Base-by-base conservation (phyloP, 176 grass and related monocot species). In the Musa itinerans region DNA sequence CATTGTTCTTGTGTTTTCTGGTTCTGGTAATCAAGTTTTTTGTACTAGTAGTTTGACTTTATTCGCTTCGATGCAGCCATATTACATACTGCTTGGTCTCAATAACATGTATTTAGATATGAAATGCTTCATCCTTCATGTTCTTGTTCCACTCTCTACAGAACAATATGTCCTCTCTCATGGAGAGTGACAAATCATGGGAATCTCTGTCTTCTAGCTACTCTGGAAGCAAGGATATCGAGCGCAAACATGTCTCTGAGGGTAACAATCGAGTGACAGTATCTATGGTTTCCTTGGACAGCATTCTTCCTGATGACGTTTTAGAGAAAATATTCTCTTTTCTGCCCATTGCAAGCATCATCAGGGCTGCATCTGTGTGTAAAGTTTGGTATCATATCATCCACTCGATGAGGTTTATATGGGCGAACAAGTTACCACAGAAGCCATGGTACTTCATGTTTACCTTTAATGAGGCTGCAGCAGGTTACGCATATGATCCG, bases 371-470 rank as follows among this genome's bases (percentile, higher is more conserved):
- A 68, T 63, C 84, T 68, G 85, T 92, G 21, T 97, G 90, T 75
- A 97, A 85, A 77, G 87, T 90, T 73, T 97, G 94, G 94, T 75
- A 85, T 29, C 57, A 27, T 20, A 85, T 86, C 77, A 83, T 97
- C 59, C 83, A 81, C 76, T 87, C 88, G 55, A 85, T 81, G 63
- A 89, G 87, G 69, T 65, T 52, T 63, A 68, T 24, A 79, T 88
- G 87, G 87, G 79, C 87, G 43, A 74, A 77, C 84, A 89, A 77
- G 81, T 66, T 76, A 67, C 91, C 85, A 75, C 94, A 84, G 77
- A 86, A 81, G 80, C 94, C 94, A 9, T 97, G 94, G 94, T 97
- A 97, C 80, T 97, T 93, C 82, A 93, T 97, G 94, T 97, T 93
- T 77, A 97, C 88, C 25, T 83, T 58, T 73, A 73, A 20, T 20